These are phyloP conservation scores for Pyrus pyrifolia DNA, from an alignment of 306 rosid genomes.

Conservation along the genomic window DNA sequence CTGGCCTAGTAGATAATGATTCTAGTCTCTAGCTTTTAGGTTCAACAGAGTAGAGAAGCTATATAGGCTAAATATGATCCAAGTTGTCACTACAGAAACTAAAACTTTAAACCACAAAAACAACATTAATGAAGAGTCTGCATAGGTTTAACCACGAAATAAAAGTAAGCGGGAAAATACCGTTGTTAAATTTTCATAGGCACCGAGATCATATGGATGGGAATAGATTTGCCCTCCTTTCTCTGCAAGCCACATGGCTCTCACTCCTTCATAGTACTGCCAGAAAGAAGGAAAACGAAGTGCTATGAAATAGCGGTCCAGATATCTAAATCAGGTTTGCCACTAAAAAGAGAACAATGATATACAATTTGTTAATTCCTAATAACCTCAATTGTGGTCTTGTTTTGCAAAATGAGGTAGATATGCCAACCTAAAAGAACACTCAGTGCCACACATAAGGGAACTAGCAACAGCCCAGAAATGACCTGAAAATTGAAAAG, in stretches of 20 bases:
- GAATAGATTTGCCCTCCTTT: slow-evolving; percentile 83
- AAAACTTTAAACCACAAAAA: not conserved
- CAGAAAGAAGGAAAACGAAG: slow-evolving; percentile 8
- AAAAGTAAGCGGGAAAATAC: slow-evolving; percentile 27
- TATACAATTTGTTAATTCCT: slow-evolving; percentile 14
- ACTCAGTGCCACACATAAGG: slow-evolving; percentile 59
- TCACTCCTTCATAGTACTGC: slow-evolving; percentile 94
- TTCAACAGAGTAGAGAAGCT: not conserved
- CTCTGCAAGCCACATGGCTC: slow-evolving; percentile 96
- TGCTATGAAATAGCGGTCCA: slow-evolving; percentile 14
- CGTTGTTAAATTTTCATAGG: slow-evolving; percentile 71
- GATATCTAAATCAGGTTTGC: slow-evolving; percentile 5
- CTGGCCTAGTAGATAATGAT: not conserved
- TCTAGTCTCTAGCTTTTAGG: not conserved
- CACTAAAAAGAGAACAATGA: slow-evolving; percentile 15
- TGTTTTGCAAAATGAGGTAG: slow-evolving; percentile 80
- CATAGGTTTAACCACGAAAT: not conserved
- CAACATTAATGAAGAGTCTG: not conserved
- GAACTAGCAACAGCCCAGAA: slow-evolving; percentile 72
- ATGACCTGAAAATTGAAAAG: slow-evolving; percentile 45
- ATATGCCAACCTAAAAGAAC: slow-evolving; percentile 91
- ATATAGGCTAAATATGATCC: not conserved
- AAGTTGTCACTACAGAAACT: not conserved
- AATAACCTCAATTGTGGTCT: slow-evolving; percentile 91
- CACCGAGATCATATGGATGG: slow-evolving; percentile 93